Evolutionary conservation across 2,329 filamentous ascomycete genomes (phyloP), one percentile per base, ranked within the genome.

Genomic region (Ceratocystis diversiconidia): DNA sequence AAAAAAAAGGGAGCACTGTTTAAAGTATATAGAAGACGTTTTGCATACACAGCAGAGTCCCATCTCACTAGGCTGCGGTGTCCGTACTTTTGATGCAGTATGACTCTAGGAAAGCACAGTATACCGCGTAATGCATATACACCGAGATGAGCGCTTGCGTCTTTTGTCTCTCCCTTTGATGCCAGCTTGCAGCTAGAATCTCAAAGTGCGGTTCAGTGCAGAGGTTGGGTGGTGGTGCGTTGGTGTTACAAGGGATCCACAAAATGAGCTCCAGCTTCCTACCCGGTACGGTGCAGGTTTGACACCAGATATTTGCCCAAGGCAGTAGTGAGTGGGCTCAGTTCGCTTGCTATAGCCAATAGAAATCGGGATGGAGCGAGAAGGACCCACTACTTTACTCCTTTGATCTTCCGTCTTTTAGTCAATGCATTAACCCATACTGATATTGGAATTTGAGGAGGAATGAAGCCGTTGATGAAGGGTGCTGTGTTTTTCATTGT

Each of bases 331-430:
- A 25, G 48, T 59, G 52, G 55, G 60, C 65, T 48, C 55, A 55
- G 61, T 64, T 68, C 67, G 67, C 67, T 68, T 68, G 50, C 63
- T 61, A 17, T 36, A 44, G 44, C 67, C 67, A 68, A 68, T 68
- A 48, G 64, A 12, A 43, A 55, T 17, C n/a, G 63, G 62, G 52
- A 62, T 62, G 65, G 67, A 66, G 64, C 64, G 64, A 65, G 59
- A 62, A 50, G 36, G 30, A 41, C 43, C 57, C 41, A 22, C 48
- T 59, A 30, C 17, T 17, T 55, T 5, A 32, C n/a, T 32, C 28
- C 22, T 30, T 59, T 59, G 52, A 59, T 30, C 52, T 59, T 19
- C 25, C 25, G 17, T 17, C 10, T 59, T 59, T 59, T 41, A 4
- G 8, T 41, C 36, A 41, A 17, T 17, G 52, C 52, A 30, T 36